Percentiles rank a stretch among this genome's conserved stretches.
phyloP scores from a whole-genome alignment of 2,329 filamentous ascomycete genomes.

The Dothiorella sarmentorum region DNA sequence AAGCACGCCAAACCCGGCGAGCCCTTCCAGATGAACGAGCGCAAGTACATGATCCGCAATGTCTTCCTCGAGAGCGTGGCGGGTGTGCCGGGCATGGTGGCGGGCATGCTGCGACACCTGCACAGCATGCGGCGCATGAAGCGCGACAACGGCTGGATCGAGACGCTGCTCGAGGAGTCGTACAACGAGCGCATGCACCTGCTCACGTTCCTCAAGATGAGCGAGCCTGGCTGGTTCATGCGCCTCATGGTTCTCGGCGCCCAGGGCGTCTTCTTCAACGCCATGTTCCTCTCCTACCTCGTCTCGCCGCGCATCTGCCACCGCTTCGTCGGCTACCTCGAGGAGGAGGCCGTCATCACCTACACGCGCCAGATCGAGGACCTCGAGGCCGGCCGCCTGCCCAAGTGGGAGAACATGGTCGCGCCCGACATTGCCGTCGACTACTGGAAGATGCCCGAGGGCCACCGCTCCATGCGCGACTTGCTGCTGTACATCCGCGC shows the following conservation, averaged over 20 bases:
- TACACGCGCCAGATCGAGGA: conserved; percentile 88
- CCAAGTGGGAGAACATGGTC: conserved; percentile 72
- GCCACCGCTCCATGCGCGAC: conserved; percentile 76
- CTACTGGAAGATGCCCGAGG: conserved; percentile 95
- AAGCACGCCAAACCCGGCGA: conserved; percentile 63
- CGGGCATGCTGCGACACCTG: conserved; percentile 87
- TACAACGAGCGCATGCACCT: conserved; percentile 95
- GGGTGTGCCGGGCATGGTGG: conserved; percentile 95
- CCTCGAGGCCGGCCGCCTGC: conserved; percentile 77
- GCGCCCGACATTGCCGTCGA: conserved; percentile 85
- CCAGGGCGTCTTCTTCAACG: conserved; percentile 96
- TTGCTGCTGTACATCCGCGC: conserved; percentile 77
- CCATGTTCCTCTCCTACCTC: conserved; percentile 84
- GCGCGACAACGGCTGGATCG: conserved; percentile 94
- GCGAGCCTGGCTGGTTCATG: conserved; percentile 84
- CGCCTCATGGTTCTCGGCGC: conserved; percentile 85
- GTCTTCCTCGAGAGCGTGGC: conserved; percentile 94
- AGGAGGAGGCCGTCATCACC: conserved; percentile 94
- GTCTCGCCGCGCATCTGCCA: conserved; percentile 84
- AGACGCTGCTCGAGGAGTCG: conserved; percentile 82
- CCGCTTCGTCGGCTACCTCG: conserved; percentile 93
- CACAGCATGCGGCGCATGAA: conserved; percentile 80
- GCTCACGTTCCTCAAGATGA: conserved; percentile 88
- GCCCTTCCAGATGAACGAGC: conserved; percentile 70
- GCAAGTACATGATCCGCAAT: conserved; percentile 86